Evolutionary conservation across 257 asterid species (phyloP).

Genomic region (Primulina huaijiensis): DNA sequence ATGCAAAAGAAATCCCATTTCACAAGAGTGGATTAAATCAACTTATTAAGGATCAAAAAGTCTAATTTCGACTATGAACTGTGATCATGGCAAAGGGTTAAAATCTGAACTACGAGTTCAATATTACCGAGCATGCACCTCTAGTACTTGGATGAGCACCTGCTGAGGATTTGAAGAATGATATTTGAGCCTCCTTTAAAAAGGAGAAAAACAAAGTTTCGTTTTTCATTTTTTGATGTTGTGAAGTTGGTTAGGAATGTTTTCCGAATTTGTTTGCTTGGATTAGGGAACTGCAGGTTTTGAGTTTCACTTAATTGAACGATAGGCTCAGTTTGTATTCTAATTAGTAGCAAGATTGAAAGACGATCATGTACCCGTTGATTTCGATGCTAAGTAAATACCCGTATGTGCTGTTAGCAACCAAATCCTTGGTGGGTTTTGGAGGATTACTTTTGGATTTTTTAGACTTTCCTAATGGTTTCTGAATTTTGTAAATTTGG

Average conservation of each 20-base stretch:
- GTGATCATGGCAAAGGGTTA: too few relatives aligned
- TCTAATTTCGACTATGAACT: too few relatives aligned
- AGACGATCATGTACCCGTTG: not conserved
- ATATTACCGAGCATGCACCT: too few relatives aligned
- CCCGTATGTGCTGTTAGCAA: not conserved
- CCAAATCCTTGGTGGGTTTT: not conserved
- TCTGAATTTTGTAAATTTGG: not conserved
- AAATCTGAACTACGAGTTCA: too few relatives aligned
- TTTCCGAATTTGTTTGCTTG: not conserved
- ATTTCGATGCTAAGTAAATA: not conserved
- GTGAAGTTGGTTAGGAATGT: not conserved
- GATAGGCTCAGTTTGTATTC: slow-evolving; percentile 4
- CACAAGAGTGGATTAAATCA: too few relatives aligned
- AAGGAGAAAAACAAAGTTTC: not conserved
- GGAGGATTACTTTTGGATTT: not conserved
- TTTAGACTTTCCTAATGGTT: not conserved
- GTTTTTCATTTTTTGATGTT: not conserved
- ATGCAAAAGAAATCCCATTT: too few relatives aligned
- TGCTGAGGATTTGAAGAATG: too few relatives aligned
- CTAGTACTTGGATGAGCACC: too few relatives aligned
- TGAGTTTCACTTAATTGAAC: not conserved
- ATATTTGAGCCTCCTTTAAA: slow-evolving; percentile 5
- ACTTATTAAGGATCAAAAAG: too few relatives aligned
- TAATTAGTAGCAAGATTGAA: slow-evolving; percentile 1
- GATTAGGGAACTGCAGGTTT: not conserved